A percentile compares a stretch with the other conserved stretches of the same genome.
These are phyloP conservation scores for Kernera saxatilis DNA, from an alignment of 345 rosid genomes.

Conservation along the genomic window DNA sequence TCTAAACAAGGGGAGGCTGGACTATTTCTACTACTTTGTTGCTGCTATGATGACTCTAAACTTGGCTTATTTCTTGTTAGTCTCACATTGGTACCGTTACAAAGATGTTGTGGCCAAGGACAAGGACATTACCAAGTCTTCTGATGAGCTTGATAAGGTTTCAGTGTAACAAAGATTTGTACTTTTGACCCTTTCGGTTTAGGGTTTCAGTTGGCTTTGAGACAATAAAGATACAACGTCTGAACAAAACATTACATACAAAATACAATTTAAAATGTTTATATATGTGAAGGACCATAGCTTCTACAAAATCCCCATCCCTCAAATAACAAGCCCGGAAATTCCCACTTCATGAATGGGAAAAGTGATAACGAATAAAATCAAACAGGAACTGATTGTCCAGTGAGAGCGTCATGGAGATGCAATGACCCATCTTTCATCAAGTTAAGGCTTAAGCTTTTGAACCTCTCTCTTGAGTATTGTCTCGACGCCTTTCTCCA, in stretches of 20 bases:
- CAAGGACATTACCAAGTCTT: conserved; percentile 8
- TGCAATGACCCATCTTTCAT: conserved; percentile 97
- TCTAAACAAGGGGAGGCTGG: conserved; percentile 30
- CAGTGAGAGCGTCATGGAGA: conserved; percentile 81
- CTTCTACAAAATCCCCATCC: conserved; percentile 10
- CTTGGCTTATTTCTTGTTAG: conserved; percentile 32
- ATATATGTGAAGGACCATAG: conserved; percentile 1
- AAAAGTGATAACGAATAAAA: neutral
- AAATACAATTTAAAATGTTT: neutral
- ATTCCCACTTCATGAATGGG: neutral
- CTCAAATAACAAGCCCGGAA: conserved; percentile 1
- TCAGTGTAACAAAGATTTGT: conserved; percentile 10
- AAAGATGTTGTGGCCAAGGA: conserved; percentile 29
- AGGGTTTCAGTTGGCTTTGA: conserved; percentile 5
- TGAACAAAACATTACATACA: conserved; percentile 17
- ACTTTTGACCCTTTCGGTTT: conserved; percentile 1
- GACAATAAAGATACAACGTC: conserved; percentile 13
- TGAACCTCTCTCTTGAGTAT: conserved; percentile 94
- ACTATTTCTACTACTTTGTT: conserved; percentile 34
- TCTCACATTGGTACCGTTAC: conserved; percentile 38
- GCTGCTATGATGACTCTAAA: conserved; percentile 32
- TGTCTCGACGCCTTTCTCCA: conserved; percentile 99
- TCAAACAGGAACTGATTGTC: conserved; percentile 69
- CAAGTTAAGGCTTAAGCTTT: conserved; percentile 86
- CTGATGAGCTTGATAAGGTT: conserved; percentile 17